phyloP scores from a whole-genome alignment of 257 asterid genomes.

The Gentiana dahurica region DNA sequence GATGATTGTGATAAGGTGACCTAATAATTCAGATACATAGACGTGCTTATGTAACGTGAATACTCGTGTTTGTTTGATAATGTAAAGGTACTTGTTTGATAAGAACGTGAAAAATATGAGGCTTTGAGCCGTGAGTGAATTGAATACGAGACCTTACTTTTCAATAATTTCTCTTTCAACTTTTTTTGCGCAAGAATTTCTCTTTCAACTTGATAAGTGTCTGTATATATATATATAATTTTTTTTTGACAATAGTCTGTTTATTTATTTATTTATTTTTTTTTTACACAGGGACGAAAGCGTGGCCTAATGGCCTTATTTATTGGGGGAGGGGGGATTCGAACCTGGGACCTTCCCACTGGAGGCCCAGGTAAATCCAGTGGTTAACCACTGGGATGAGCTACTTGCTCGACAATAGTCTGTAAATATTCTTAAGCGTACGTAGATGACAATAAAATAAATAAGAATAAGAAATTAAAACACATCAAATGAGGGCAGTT shows the following conservation, averaged over 20 bases:
- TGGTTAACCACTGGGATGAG: too few species aligned
- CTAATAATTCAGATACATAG: constrained; percentile 10
- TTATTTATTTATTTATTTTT: background rate
- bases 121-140: constrained; percentile 19
- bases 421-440: too few species aligned
- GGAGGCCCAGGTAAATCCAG: too few species aligned
- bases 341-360: too few species aligned
- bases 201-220: background rate
- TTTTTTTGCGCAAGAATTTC: too few species aligned
- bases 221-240: background rate
- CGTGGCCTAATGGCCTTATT: background rate
- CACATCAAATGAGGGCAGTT: too few species aligned
- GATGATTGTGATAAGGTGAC: constrained; percentile 13
- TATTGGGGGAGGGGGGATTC: too few species aligned
- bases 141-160: constrained; percentile 24
- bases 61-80: background rate
- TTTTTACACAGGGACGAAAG: background rate
- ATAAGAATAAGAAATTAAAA: too few species aligned
- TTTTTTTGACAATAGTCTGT: background rate
- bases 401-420: too few species aligned
- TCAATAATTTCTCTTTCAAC: constrained; percentile 1
- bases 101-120: constrained; percentile 1
- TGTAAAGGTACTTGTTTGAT: background rate
- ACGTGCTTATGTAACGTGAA: constrained; percentile 20
- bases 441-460: background rate